These are phyloP conservation scores for Uronychia binucleata DNA, from an alignment of 73 alveolate species.

Conservation along the genomic window DNA sequence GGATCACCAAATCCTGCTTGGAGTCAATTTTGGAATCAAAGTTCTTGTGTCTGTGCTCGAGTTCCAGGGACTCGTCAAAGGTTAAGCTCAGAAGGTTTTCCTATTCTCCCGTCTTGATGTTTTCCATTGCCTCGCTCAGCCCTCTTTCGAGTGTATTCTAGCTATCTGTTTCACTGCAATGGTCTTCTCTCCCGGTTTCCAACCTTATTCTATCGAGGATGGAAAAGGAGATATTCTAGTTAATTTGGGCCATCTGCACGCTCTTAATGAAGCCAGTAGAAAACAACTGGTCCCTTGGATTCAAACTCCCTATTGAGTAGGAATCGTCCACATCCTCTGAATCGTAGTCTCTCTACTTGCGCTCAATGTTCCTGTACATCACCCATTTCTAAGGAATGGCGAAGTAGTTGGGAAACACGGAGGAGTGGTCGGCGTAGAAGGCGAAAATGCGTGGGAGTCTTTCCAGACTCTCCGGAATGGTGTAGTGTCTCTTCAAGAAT, in stretches of 20 bases:
- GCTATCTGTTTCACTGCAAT: too few relatives aligned
- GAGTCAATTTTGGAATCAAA: too few relatives aligned
- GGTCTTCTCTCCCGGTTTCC: background rate
- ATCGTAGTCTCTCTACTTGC: constrained; percentile 10
- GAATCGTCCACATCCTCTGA: background rate
- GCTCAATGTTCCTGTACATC: constrained; percentile 2
- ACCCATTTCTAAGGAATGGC: constrained; percentile 1
- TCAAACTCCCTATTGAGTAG: background rate
- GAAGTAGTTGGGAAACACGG: constrained; percentile 15
- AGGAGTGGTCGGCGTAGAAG: constrained; percentile 4
- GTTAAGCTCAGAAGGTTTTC: too few relatives aligned
- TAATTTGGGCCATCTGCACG: background rate
- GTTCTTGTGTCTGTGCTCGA: too few relatives aligned
- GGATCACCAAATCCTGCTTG: too few relatives aligned
- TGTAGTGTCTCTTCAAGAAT: constrained; percentile 22
- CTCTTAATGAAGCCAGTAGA: background rate
- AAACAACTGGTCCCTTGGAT: background rate
- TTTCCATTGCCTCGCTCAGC: too few relatives aligned
- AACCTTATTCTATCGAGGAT: background rate
- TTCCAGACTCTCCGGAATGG: background rate
- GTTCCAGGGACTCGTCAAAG: too few relatives aligned
- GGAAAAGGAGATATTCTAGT: background rate
- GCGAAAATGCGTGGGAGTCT: constrained; percentile 9
- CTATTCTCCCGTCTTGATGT: too few relatives aligned
- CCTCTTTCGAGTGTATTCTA: too few relatives aligned